Base-by-base conservation (phyloP, 257 asterid species). In the Vinca minor region DNA sequence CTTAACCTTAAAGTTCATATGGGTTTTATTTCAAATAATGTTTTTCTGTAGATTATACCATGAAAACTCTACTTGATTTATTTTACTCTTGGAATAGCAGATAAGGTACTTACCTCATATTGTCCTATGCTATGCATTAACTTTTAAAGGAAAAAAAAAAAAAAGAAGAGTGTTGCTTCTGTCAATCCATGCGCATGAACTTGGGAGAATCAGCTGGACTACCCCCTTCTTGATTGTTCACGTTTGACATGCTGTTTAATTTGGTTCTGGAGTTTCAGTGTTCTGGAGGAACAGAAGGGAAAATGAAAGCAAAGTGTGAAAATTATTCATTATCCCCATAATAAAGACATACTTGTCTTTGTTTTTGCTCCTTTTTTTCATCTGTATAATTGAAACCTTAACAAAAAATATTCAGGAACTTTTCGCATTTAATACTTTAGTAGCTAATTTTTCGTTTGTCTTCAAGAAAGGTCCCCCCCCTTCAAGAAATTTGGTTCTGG, bases 231-330 rank as follows among this genome's bases (percentile, higher is more conserved):
- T 31, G 57, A 50, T 50, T 50, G 17, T 50, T 50, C 8, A 50
- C 2, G 2, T 31, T 56, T 13, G 41, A 31, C 1, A 18, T 31
- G 4, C 42, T 56, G 62, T 56, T 31, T 56, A 15, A 46, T 14
- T 46, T 58, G 34, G 11, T 0, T 18, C 11, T 3, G 13, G 26
- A 20, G 17, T 55, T 46, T 46, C 55, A 29, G 35, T 32, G 21
- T 25, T 54, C 12, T n/a, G 44, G 38, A 46, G 60, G 41, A 34
- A 65, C 17, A 35, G 59, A 59, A 58, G 8, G 18, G 12, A 68
- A 55, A 58, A 45, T 4, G 20, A 34, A 44, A n/a, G 42, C 41
- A 6, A 2, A 55, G n/a, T 0, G 12, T 1, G 50, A 8, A 52
- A 26, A 50, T 23, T 23, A 20, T 45, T 29, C 26, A 8, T 28